phyloP scores from a whole-genome alignment of 2,329 filamentous ascomycete species.

The Colletotrichum ledebouriae region DNA sequence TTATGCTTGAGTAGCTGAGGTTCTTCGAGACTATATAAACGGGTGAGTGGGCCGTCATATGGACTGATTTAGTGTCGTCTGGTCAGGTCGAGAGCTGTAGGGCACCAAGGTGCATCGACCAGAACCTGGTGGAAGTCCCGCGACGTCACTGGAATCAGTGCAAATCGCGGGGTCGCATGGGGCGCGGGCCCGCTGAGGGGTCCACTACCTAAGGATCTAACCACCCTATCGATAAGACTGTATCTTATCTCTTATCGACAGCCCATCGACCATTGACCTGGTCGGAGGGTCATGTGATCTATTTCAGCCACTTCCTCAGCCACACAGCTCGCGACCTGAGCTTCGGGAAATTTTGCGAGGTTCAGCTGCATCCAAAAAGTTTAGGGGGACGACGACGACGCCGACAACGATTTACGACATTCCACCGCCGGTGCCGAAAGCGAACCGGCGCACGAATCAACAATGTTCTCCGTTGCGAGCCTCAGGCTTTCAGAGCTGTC shows the following conservation, averaged over 20 bases:
- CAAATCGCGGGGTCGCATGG: conserved; percentile 38
- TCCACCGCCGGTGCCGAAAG: conserved; percentile 12
- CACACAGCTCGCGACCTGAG: conserved; percentile 36
- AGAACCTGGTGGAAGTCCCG: conserved; percentile 44
- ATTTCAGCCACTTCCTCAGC: conserved; percentile 20
- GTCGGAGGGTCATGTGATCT: neutral
- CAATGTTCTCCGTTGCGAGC: conserved; percentile 55
- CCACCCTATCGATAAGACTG: conserved; percentile 5
- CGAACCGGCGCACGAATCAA: conserved; percentile 43
- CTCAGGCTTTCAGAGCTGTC: conserved; percentile 58
- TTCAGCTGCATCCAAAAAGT: conserved; percentile 11
- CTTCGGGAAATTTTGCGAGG: conserved; percentile 43
- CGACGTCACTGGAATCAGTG: conserved; percentile 46
- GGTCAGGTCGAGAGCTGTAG: conserved; percentile 36
- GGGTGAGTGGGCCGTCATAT: conserved; percentile 40
- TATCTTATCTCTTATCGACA: conserved; percentile 13
- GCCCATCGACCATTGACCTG: too few species aligned
- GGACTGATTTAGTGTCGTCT: conserved; percentile 37
- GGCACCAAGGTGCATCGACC: conserved; percentile 48
- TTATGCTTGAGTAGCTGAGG: conserved; percentile 32
- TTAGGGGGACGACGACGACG: conserved; percentile 28
- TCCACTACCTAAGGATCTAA: conserved; percentile 4
- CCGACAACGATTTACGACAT: conserved; percentile 20
- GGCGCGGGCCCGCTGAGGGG: neutral
- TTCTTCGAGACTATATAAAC: conserved; percentile 24